These are phyloP conservation scores for Porphyra umbilicalis DNA, from an alignment of 31 red algal species.

Conservation along the genomic window DNA sequence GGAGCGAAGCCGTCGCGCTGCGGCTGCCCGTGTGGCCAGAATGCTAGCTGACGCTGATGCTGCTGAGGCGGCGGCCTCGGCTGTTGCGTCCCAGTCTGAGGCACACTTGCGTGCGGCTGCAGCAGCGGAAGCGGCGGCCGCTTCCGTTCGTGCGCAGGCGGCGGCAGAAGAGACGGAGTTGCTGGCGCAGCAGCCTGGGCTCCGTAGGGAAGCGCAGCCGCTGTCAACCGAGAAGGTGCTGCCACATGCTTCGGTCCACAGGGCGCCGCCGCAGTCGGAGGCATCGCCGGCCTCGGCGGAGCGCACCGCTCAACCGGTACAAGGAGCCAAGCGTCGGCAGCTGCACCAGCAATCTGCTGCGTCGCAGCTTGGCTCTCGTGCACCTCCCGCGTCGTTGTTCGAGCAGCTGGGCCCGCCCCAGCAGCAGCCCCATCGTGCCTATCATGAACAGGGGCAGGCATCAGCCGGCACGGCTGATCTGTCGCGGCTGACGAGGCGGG, in stretches of 20 bases:
- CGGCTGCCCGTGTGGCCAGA: neutral
- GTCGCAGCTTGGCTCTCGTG: neutral
- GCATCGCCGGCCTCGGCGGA: neutral
- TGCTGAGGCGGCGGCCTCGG: neutral
- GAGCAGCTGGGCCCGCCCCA: neutral
- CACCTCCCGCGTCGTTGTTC: neutral
- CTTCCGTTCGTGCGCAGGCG: neutral
- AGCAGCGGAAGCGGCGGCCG: neutral
- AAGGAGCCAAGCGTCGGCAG: neutral
- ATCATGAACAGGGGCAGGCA: neutral
- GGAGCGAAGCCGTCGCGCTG: neutral
- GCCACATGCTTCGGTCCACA: too few species aligned
- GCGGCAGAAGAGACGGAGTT: neutral
- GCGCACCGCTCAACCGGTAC: neutral
- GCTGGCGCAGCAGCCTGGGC: neutral
- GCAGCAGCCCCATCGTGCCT: neutral
- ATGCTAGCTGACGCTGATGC: neutral
- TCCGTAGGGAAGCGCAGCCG: too few species aligned
- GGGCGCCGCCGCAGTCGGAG: too few species aligned
- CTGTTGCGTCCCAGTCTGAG: neutral
- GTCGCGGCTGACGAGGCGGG: neutral
- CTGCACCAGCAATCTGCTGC: neutral
- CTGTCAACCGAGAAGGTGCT: too few species aligned
- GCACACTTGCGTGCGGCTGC: neutral
- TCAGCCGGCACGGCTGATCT: neutral